Conservation (phyloP, 2,329 filamentous ascomycete species). For the Rhynchosporium graminicola region DNA sequence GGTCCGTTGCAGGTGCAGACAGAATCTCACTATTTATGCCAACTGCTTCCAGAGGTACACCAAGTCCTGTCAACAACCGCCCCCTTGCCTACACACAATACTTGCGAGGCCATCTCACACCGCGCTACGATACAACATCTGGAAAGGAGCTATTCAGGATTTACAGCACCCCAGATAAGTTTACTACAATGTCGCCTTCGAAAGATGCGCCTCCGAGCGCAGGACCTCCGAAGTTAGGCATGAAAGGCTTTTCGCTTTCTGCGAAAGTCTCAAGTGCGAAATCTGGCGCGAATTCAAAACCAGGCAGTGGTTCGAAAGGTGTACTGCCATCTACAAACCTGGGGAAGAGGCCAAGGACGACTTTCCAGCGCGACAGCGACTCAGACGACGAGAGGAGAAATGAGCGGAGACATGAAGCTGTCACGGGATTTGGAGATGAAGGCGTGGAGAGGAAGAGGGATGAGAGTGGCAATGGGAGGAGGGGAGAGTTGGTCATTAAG, state of each 20-base stretch:
- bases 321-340: conserved; percentile 35
- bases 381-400: conserved; percentile 46
- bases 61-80: too few relatives aligned
- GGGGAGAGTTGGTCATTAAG: conserved; percentile 56
- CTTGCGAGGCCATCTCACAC: too few relatives aligned
- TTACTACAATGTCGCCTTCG: conserved; percentile 31
- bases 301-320: conserved; percentile 17
- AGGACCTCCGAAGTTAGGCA: conserved; percentile 35
- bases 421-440: conserved; percentile 53
- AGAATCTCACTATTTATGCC: too few relatives aligned
- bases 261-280: conserved; percentile 39
- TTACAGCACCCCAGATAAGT: too few relatives aligned
- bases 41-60: too few relatives aligned
- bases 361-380: conserved; percentile 56
- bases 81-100: too few relatives aligned
- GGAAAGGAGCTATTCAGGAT: too few relatives aligned
- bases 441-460: conserved; percentile 44
- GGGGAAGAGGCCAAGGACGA: conserved; percentile 46
- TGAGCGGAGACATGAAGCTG: conserved; percentile 45
- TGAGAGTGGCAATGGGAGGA: conserved; percentile 31
- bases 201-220: conserved; percentile 31
- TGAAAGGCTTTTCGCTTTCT: conserved; percentile 46
- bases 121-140: too few relatives aligned
- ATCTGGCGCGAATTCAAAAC: conserved; percentile 17
- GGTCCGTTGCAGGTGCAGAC: too few relatives aligned